Percentiles rank a stretch among this genome's conserved stretches.
Evolutionary conservation across 768 basidiomycete genomes (phyloP).

Genomic region (Suillus cothurnatus): DNA sequence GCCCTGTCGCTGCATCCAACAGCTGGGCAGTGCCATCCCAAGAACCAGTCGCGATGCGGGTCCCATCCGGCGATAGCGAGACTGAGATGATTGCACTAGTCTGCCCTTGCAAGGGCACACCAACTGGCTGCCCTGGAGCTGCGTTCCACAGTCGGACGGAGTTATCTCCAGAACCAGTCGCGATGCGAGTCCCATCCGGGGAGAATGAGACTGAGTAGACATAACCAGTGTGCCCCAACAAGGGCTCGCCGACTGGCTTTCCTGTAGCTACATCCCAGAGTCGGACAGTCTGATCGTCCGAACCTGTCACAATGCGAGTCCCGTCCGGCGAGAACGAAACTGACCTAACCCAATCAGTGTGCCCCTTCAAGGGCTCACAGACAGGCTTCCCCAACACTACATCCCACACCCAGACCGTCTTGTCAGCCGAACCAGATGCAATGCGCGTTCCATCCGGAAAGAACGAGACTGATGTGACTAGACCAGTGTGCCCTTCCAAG

Average conservation of each 20-base stretch:
- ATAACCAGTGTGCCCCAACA: rapidly evolving
- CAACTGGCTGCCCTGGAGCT: no score
- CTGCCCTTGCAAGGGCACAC: no score
- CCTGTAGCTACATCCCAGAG: not conserved
- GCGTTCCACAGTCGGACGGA: no score
- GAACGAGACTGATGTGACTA: no score
- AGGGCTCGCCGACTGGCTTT: not conserved
- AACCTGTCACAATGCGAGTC: not conserved
- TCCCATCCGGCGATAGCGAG: no score
- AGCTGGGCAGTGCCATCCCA: rapidly evolving
- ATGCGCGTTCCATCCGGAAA: no score
- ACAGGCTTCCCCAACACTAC: not conserved
- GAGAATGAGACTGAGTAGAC: not conserved
- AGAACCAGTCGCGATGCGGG: no score
- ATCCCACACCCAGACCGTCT: not conserved
- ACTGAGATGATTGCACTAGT: no score
- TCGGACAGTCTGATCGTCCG: not conserved
- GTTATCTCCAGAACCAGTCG: no score
- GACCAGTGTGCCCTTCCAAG: no score
- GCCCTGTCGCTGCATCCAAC: no score
- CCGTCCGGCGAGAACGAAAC: not conserved
- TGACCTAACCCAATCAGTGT: not conserved
- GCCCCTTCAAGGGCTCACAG: not conserved
- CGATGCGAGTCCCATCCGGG: not conserved
- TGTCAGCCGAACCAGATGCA: no score